Percentiles rank a stretch among this genome's conserved stretches.
Evolutionary conservation across 1,284 basidiomycete species (phyloP).

Genomic region (Marasmius oreades): DNA sequence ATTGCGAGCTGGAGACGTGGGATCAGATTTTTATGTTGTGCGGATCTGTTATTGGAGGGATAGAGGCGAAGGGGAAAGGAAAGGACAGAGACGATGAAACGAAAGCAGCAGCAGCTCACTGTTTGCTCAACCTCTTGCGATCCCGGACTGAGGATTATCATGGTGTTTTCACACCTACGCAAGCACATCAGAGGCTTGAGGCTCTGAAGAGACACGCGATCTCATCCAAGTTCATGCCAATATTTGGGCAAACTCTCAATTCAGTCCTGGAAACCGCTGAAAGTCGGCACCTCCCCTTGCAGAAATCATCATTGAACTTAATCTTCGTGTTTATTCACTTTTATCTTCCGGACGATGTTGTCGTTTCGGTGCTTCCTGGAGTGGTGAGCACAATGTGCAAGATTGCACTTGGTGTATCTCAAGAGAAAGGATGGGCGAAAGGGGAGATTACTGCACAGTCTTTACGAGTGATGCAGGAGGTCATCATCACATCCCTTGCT

Average conservation of each 20-base stretch:
- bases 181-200: conserved; percentile 35
- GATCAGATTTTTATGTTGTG: conserved; percentile 83
- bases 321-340: conserved; percentile 50
- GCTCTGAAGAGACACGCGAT: conserved; percentile 46
- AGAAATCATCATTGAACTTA: conserved; percentile 60
- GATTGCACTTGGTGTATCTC: conserved; percentile 53
- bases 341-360: conserved; percentile 63
- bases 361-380: conserved; percentile 79
- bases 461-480: conserved; percentile 53
- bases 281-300: conserved; percentile 58
- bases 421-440: conserved; percentile 57
- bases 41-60: conserved; percentile 62
- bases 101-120: conserved; percentile 58
- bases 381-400: conserved; percentile 74
- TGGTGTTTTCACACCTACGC: conserved; percentile 11
- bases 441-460: conserved; percentile 60
- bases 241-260: conserved; percentile 82
- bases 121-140: conserved; percentile 55
- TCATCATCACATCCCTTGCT: conserved; percentile 55
- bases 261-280: conserved; percentile 56
- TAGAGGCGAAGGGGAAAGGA: conserved; percentile 56
- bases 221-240: conserved; percentile 57
- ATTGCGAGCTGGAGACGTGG: conserved; percentile 63
- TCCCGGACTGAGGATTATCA: conserved; percentile 23
- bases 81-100: conserved; percentile 75